Conservation (phyloP, 179 eudicot species). For the Spergularia azorica region DNA sequence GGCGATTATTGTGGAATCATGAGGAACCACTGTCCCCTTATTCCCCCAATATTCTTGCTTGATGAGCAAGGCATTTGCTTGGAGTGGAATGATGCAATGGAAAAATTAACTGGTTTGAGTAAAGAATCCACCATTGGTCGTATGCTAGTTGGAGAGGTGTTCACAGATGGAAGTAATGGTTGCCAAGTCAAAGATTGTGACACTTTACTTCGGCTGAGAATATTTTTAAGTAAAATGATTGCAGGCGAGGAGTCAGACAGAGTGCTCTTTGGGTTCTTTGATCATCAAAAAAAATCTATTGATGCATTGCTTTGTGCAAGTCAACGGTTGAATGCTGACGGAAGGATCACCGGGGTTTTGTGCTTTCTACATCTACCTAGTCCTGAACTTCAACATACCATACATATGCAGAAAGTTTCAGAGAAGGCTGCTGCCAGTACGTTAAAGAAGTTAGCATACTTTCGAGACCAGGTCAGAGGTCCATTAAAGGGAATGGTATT, state of each 20-base stretch:
- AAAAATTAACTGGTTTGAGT: slow-evolving; percentile 59
- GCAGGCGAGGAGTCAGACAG: slow-evolving; percentile 59
- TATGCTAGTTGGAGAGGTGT: slow-evolving; percentile 82
- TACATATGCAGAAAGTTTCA: slow-evolving; percentile 67
- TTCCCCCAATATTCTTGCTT: slow-evolving; percentile 85
- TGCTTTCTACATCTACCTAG: slow-evolving; percentile 84
- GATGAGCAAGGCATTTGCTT: slow-evolving; percentile 66
- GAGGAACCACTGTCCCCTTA: slow-evolving; percentile 65
- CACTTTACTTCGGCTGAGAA: slow-evolving; percentile 58
- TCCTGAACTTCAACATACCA: slow-evolving; percentile 79
- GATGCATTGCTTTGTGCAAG: slow-evolving; percentile 74
- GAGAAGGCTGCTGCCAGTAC: slow-evolving; percentile 63
- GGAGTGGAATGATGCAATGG: slow-evolving; percentile 87
- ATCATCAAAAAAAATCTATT: slow-evolving; percentile 46
- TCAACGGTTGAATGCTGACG: slow-evolving; percentile 54
- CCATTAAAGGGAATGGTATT: slow-evolving; percentile 63
- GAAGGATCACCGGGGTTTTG: slow-evolving; percentile 59
- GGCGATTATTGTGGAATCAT: slow-evolving; percentile 76
- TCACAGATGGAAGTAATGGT: slow-evolving; percentile 57
- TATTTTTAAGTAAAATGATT: slow-evolving; percentile 54
- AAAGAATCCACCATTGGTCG: slow-evolving; percentile 60
- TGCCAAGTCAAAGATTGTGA: slow-evolving; percentile 79
- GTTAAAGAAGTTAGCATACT: slow-evolving; percentile 52
- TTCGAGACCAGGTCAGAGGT: slow-evolving; percentile 53
- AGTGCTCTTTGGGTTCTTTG: slow-evolving; percentile 60